Conservation (phyloP, 306 rosid genomes). For the Lathyrus oleraceus region DNA sequence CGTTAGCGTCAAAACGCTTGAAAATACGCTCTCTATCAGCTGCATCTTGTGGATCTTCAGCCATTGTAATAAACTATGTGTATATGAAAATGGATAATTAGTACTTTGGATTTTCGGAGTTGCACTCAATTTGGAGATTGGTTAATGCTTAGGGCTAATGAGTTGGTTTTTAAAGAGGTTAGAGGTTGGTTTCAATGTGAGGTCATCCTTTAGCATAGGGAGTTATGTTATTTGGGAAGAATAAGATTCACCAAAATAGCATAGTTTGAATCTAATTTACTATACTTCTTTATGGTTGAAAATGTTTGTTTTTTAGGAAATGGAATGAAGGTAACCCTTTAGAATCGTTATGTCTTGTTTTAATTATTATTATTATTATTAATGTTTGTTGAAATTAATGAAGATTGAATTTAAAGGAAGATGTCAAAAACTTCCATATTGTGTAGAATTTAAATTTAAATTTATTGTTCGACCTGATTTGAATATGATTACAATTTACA, state of each 20-base stretch:
- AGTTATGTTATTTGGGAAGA: neutral
- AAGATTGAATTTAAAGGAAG: too few species aligned
- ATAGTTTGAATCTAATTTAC: constrained; percentile 26
- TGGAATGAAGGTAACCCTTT: neutral
- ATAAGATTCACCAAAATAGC: constrained; percentile 29
- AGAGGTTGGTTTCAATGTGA: neutral
- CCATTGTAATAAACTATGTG: constrained; percentile 23
- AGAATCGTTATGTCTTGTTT: too few species aligned
- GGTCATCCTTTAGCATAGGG: constrained; percentile 54
- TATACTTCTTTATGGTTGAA: constrained; percentile 12
- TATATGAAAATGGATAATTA: constrained; percentile 25
- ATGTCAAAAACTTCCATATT: too few species aligned
- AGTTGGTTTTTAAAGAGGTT: constrained; percentile 37
- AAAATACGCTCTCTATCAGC: constrained; percentile 65
- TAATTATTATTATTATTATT: too few species aligned
- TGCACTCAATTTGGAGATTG: constrained; percentile 29
- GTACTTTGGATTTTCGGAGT: constrained; percentile 15
- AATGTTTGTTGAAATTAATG: too few species aligned
- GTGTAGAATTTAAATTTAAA: too few species aligned
- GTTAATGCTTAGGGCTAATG: constrained; percentile 1
- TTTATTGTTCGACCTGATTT: too few species aligned
- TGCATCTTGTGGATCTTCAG: constrained; percentile 44
- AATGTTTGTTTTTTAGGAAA: constrained; percentile 18
- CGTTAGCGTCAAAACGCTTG: constrained; percentile 64
- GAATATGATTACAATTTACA: too few species aligned